Conservation (phyloP, 2,329 filamentous ascomycete genomes). For the Spiromastix sp. region DNA sequence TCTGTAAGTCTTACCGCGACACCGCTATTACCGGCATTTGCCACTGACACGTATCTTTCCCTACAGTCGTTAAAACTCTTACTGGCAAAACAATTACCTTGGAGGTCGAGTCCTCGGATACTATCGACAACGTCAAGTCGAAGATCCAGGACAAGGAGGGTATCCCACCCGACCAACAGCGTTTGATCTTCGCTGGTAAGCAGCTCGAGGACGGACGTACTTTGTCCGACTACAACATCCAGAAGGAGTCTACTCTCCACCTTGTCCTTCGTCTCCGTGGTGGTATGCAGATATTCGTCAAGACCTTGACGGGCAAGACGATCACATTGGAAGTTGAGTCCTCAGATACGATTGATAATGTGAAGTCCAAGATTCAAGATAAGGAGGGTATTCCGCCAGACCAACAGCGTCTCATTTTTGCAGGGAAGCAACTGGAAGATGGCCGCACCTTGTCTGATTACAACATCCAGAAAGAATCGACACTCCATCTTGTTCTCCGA, state of each 20-base stretch:
- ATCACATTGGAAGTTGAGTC: conserved; percentile 88
- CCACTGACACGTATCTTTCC: conserved; percentile 12
- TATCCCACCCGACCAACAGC: conserved; percentile 92
- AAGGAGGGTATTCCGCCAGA: conserved; percentile 84
- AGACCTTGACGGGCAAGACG: conserved; percentile 67
- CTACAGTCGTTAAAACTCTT: conserved; percentile 46
- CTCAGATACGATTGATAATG: conserved; percentile 85
- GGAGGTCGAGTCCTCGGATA: conserved; percentile 64
- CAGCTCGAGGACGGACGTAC: conserved; percentile 92
- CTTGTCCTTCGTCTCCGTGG: conserved; percentile 79
- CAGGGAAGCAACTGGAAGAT: conserved; percentile 87
- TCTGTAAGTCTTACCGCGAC: conserved; percentile 41
- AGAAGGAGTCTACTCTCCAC: conserved; percentile 83
- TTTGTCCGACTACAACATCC: conserved; percentile 86
- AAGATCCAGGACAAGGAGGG: conserved; percentile 99
- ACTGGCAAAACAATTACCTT: conserved; percentile 57
- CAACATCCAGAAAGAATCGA: conserved; percentile 92
- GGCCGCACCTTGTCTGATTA: conserved; percentile 86
- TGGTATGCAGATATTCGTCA: conserved; percentile 55
- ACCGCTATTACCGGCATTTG: neutral
- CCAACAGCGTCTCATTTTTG: conserved; percentile 88
- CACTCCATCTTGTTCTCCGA: conserved; percentile 69
- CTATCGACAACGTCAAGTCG: conserved; percentile 91
- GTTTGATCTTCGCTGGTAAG: conserved; percentile 91
- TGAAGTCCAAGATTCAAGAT: conserved; percentile 79